Evolutionary conservation across 768 basidiomycete species (phyloP).

Genomic region (Kwoniella europaea): DNA sequence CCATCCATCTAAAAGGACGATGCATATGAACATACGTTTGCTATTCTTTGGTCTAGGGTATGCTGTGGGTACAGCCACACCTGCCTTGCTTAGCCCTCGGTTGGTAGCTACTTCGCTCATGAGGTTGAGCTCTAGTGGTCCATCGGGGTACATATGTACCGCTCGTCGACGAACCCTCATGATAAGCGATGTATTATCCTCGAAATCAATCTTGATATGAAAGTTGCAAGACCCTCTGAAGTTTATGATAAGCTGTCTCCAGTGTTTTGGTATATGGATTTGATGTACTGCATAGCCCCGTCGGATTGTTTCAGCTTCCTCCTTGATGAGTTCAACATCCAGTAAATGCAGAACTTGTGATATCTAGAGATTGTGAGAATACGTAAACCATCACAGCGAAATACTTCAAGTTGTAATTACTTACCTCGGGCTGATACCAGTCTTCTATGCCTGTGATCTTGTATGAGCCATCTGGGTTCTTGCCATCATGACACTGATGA

Average conservation of each 20-base stretch:
- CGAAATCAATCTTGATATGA: slow-evolving; percentile 16
- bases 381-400: no score
- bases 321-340: background rate
- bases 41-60: slow-evolving; percentile 1
- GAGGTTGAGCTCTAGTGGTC: background rate
- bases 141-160: background rate
- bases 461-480: background rate
- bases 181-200: slow-evolving; percentile 1
- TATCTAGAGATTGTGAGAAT: background rate
- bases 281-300: background rate
- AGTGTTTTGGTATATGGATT: background rate
- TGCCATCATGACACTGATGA: background rate
- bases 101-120: slow-evolving; percentile 7
- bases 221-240: slow-evolving; percentile 6
- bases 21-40: background rate
- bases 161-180: slow-evolving; percentile 5
- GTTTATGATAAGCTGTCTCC: background rate
- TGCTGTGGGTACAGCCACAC: background rate
- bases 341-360: background rate
- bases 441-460: background rate
- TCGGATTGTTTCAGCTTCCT: background rate
- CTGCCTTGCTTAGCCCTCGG: background rate
- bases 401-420: background rate
- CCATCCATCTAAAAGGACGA: no score
- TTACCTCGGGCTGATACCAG: slow-evolving; percentile 3